phyloP scores from a whole-genome alignment of 202 grass and related monocot genomes.

The Carex sylvatica region DNA sequence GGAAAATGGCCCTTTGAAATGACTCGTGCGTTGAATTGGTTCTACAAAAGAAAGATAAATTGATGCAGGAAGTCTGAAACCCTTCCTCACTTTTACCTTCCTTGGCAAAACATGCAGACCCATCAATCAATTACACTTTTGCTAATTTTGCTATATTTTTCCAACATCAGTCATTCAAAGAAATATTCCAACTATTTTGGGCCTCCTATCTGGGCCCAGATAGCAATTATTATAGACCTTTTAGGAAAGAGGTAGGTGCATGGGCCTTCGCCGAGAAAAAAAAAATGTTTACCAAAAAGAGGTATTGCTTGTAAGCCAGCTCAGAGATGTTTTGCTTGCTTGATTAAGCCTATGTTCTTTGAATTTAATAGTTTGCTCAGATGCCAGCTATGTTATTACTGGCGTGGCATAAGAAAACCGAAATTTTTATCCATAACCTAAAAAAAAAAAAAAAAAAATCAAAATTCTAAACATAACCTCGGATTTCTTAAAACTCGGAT shows the following conservation, averaged over 20 bases:
- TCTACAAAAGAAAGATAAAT: neutral
- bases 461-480: too few species aligned
- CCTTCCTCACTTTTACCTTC: neutral
- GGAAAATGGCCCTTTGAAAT: too few species aligned
- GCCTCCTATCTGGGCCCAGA: constrained; percentile 4
- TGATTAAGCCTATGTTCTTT: neutral
- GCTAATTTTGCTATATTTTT: neutral
- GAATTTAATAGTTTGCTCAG: neutral
- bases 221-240: neutral
- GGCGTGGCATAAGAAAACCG: too few species aligned
- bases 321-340: neutral
- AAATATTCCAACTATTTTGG: neutral
- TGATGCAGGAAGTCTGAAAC: neutral
- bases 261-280: neutral
- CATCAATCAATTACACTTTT: neutral
- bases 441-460: too few species aligned
- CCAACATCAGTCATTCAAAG: neutral
- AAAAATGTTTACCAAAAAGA: neutral
- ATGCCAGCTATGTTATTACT: neutral
- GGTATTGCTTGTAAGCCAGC: neutral
- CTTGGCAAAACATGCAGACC: neutral
- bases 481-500: too few species aligned
- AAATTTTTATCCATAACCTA: too few species aligned
- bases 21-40: too few species aligned
- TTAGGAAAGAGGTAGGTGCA: neutral